Evolutionary conservation across 2,329 filamentous ascomycete genomes (phyloP).

Genomic region (Scedosporium apiospermum): DNA sequence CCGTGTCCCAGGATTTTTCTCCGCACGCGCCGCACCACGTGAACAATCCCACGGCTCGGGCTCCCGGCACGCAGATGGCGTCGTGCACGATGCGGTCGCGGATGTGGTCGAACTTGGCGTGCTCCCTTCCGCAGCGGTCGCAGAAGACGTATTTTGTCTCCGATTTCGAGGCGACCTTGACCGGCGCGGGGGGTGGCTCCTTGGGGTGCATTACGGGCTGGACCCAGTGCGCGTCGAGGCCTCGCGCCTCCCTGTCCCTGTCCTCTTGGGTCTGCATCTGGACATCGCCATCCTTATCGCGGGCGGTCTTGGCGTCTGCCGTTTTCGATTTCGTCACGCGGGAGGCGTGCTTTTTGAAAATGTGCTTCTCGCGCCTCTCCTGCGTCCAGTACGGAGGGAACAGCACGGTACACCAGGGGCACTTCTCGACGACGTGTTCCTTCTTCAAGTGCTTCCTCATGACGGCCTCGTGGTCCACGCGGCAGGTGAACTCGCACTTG

Average conservation of each 20-base stretch:
- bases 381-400: slow-evolving; percentile 17
- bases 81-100: slow-evolving; percentile 14
- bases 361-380: slow-evolving; percentile 14
- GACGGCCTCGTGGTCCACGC: slow-evolving; percentile 15
- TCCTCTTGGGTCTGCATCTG: neutral
- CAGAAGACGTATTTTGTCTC: slow-evolving; percentile 14
- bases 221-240: neutral
- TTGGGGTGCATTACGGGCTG: neutral
- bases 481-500: slow-evolving; percentile 21
- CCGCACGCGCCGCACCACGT: slow-evolving; percentile 14
- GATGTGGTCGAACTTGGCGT: slow-evolving; percentile 8
- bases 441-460: slow-evolving; percentile 24
- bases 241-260: neutral
- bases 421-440: slow-evolving; percentile 18
- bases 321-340: neutral
- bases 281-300: neutral
- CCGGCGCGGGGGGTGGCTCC: neutral
- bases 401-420: slow-evolving; percentile 19
- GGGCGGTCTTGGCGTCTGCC: neutral
- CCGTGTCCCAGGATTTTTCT: slow-evolving; percentile 8
- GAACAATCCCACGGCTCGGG: slow-evolving; percentile 7
- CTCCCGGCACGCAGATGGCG: slow-evolving; percentile 12
- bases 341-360: slow-evolving; percentile 14
- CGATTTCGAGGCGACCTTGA: slow-evolving; percentile 6
- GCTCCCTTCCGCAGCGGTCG: slow-evolving; percentile 15